A percentile compares a stretch with the other conserved stretches of the same genome.
Evolutionary conservation across 2,329 filamentous ascomycete genomes (phyloP).

Genomic region (Fusarium solani-melongenae): DNA sequence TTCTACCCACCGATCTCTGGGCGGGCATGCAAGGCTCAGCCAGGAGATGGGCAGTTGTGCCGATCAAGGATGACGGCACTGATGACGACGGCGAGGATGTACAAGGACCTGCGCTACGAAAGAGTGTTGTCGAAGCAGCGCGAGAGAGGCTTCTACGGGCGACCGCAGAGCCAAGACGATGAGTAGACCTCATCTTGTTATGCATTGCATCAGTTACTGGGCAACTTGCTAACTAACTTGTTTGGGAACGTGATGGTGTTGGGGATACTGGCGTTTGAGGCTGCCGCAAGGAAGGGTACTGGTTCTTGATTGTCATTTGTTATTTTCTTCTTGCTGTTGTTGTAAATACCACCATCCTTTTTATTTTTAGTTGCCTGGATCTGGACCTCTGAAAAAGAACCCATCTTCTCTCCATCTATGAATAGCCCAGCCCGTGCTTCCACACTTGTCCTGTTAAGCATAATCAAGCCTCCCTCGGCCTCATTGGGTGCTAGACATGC

Average conservation of each 20-base stretch:
- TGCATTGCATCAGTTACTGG: not conserved
- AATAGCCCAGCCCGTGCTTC: not conserved
- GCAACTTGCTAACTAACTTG: not conserved
- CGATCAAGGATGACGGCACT: slow-evolving; percentile 42
- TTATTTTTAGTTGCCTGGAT: not conserved
- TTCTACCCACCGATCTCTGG: slow-evolving; percentile 89
- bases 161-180: slow-evolving; percentile 19
- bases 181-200: not conserved
- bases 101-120: slow-evolving; percentile 23
- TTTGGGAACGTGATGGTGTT: slow-evolving; percentile 11
- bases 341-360: slow-evolving; percentile 8
- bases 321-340: not conserved
- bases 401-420: not conserved
- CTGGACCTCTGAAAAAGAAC: not conserved
- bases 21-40: slow-evolving; percentile 74
- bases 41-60: slow-evolving; percentile 61
- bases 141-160: slow-evolving; percentile 28
- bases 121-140: slow-evolving; percentile 41
- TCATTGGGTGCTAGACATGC: not conserved
- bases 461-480: not conserved
- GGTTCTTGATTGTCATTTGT: not conserved
- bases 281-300: not conserved
- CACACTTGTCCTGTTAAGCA: not conserved
- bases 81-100: slow-evolving; percentile 15
- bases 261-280: slow-evolving; percentile 1